Percentiles rank a stretch among this genome's conserved stretches.
phyloP scores from a whole-genome alignment of 1,139 yeast genomes.

The Nakaseomyces glabratus region DNA sequence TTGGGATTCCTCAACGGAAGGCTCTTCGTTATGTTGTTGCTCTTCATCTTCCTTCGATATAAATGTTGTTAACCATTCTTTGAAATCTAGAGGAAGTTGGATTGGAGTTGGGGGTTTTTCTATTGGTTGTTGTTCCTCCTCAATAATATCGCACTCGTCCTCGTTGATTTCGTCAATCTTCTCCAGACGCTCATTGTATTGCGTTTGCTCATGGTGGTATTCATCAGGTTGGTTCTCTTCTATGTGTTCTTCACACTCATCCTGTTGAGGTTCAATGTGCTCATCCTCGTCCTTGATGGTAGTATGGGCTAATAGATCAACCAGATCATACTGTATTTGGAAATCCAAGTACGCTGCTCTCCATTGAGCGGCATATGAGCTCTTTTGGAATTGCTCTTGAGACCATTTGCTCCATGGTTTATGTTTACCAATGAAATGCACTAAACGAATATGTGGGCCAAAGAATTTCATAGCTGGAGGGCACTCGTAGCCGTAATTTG shows the following conservation, averaged over 20 bases:
- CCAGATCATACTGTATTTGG: slow-evolving; percentile 12
- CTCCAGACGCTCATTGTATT: neutral
- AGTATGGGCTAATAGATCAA: slow-evolving; percentile 5
- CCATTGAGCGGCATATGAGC: slow-evolving; percentile 19
- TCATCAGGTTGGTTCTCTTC: slow-evolving; percentile 14
- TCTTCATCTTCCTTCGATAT: slow-evolving; percentile 11
- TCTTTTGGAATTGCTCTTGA: slow-evolving; percentile 8
- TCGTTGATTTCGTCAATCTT: slow-evolving; percentile 1
- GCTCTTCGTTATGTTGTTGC: neutral
- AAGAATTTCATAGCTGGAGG: slow-evolving; percentile 68
- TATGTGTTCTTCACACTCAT: neutral
- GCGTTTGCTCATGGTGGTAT: neutral
- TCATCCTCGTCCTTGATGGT: slow-evolving; percentile 3
- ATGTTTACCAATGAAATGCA: slow-evolving; percentile 72
- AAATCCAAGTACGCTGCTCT: slow-evolving; percentile 16
- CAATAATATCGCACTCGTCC: slow-evolving; percentile 6
- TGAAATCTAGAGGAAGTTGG: slow-evolving; percentile 13
- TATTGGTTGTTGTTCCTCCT: neutral
- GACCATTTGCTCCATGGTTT: slow-evolving; percentile 64
- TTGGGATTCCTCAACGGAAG: slow-evolving; percentile 1
- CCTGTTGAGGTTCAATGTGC: slow-evolving; percentile 1
- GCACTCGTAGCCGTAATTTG: slow-evolving; percentile 72
- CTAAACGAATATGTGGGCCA: slow-evolving; percentile 43
- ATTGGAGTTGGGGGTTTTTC: slow-evolving; percentile 12
- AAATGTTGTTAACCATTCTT: slow-evolving; percentile 18